Base-by-base conservation (phyloP, 2,329 filamentous ascomycete species). In the Orbilia javanica region DNA sequence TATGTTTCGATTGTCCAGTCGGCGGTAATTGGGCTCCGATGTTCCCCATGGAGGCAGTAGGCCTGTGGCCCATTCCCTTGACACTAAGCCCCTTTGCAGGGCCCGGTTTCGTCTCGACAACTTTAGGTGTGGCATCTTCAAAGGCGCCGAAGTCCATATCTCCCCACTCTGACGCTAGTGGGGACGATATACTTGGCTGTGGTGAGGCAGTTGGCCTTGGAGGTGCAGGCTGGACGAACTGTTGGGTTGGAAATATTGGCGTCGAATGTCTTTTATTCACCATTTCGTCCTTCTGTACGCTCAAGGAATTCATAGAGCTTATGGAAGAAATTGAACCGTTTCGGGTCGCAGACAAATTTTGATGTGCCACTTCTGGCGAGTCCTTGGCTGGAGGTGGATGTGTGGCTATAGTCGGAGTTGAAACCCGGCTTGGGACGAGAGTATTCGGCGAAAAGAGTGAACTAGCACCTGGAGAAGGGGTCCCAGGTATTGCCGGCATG, bases 71-170 rank as follows among this genome's bases (percentile, higher is more conserved):
- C 8, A 60, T 4, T 18, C 55, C 39, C 29, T 62, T 72, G 3
- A 62, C 52, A 8, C 34, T 42, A 20, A 60, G 55, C 8, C 18
- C 20, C 22, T 60, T 60, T n/a, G n/a, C 11, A 15, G 73, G 22
- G 5, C 20, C 44, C 13, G 65, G 42, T 31, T 66, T 66, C 42
- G 42, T 18, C 6, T 70, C 72, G 3, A 22, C 34, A 13, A 4
- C 46, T 29, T 67, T 60, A 13, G 74, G 74, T 3, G 67, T 67
- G 8, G 74, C 66, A 22, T 77, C 74, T 42, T 78, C 74, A n/a
- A 78, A 78, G 0, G 66, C 57, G 6, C 66, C 74, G 27, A 78
- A 78, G 22, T 78, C 74, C n/a, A 68, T 55, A 25, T 78, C 74
- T 4, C 53, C 52, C 74, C 74, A 78, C 29, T 64, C 74, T 2